These are phyloP conservation scores for Phytopythium chamaehyphon DNA, from an alignment of 352 stramenopile species.

Conservation along the genomic window DNA sequence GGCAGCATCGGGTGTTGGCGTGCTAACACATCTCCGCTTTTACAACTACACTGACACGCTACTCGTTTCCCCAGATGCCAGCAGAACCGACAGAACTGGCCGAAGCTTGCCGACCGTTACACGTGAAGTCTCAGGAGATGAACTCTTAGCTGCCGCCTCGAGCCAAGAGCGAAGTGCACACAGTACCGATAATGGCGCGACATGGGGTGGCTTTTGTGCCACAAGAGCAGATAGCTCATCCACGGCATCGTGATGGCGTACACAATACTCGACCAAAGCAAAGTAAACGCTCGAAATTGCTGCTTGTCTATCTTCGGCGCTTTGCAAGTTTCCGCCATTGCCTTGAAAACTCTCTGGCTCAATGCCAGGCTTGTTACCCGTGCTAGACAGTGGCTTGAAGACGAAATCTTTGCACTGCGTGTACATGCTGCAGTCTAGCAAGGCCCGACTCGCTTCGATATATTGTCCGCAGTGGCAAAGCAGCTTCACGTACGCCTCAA, in stretches of 20 bases:
- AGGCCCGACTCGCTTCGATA: conserved; percentile 49
- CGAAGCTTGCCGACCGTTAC: conserved; percentile 48
- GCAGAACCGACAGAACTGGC: conserved; percentile 30
- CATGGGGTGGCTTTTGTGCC: conserved; percentile 42
- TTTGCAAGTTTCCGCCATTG: conserved; percentile 10
- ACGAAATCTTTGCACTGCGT: conserved; percentile 47
- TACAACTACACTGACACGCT: background rate
- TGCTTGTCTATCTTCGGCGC: conserved; percentile 8
- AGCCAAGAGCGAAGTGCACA: conserved; percentile 32
- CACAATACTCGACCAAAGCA: conserved; percentile 57
- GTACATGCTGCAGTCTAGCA: conserved; percentile 62
- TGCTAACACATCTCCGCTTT: background rate
- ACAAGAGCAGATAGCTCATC: conserved; percentile 46
- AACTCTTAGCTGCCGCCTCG: conserved; percentile 6
- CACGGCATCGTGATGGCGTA: conserved; percentile 32
- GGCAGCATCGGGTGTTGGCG: too few relatives aligned
- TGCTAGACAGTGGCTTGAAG: conserved; percentile 7
- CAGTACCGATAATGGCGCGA: conserved; percentile 58
- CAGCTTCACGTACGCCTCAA: conserved; percentile 62
- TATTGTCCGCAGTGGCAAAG: conserved; percentile 46
- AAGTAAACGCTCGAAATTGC: conserved; percentile 53
- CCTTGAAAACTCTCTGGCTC: background rate
- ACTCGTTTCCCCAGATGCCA: background rate
- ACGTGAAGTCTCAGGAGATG: conserved; percentile 9
- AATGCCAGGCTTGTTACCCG: background rate